These are phyloP conservation scores for Nyssa sinensis DNA, from an alignment of 148 eudicot genomes.

Conservation along the genomic window DNA sequence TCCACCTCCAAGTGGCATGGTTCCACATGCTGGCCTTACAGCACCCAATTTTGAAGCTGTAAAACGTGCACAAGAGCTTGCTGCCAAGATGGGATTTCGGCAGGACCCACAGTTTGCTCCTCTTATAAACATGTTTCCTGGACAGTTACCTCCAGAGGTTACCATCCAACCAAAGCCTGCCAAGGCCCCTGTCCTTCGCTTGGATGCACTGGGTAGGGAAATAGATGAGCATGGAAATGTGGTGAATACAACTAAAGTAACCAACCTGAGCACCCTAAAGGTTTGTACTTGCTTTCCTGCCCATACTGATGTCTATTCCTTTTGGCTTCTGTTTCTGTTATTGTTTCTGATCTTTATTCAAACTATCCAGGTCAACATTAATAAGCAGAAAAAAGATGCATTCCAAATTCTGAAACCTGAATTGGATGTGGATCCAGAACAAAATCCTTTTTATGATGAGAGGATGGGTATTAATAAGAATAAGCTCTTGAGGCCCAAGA, in stretches of 20 bases:
- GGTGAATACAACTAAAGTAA: conserved; percentile 67
- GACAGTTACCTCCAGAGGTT: conserved; percentile 71
- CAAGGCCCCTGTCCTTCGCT: conserved; percentile 89
- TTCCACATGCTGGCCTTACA: conserved; percentile 49
- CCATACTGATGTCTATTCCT: not conserved
- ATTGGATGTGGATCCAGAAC: conserved; percentile 82
- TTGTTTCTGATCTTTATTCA: conserved; percentile 10
- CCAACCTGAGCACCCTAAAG: conserved; percentile 88
- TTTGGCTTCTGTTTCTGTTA: conserved; percentile 5
- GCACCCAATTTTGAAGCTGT: conserved; percentile 75
- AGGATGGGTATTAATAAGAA: conserved; percentile 85
- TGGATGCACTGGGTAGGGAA: conserved; percentile 93
- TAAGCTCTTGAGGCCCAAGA: conserved; percentile 89
- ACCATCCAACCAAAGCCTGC: conserved; percentile 78
- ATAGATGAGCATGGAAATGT: conserved; percentile 95
- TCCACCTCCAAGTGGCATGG: conserved; percentile 38
- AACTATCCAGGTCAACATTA: conserved; percentile 76
- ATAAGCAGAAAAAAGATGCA: conserved; percentile 96
- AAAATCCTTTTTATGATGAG: conserved; percentile 86
- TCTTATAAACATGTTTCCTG: conserved; percentile 83
- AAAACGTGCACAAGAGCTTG: conserved; percentile 85
- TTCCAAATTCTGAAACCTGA: conserved; percentile 95
- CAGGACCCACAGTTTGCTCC: conserved; percentile 96
- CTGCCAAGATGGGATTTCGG: conserved; percentile 90
- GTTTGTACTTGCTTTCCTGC: conserved; percentile 24